Base-by-base conservation (phyloP, 2,329 filamentous ascomycete species). In the Shiraia bambusicola region DNA sequence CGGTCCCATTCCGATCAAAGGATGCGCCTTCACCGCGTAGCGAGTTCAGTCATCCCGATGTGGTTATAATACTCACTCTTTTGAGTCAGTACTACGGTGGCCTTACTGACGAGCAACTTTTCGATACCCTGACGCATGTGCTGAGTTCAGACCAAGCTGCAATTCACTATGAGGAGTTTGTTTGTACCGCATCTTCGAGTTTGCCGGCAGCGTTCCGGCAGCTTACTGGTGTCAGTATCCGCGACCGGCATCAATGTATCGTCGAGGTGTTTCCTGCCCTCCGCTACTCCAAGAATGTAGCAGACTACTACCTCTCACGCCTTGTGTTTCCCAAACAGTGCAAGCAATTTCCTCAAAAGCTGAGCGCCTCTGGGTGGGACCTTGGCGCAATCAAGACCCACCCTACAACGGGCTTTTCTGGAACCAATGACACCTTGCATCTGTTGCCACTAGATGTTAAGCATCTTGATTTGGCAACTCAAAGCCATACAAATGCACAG, bases 301-400 rank as follows among this genome's bases (percentile, higher is more conserved):
- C 88, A 2, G 79, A 90, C 47, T 88, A 82, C 49, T 89, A 78
- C 54, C 61, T 91, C 0, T 61, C 66, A 0, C 59, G 72, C 4
- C 56, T 83, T 0, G 76, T 85, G 0, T 88, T 87, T 46, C 73
- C 81, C 0, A 80, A 74, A 24, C 76, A 84, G 16, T 75, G 79
- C 47, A 81, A 76, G 16, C 79, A 86, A 43, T 88, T 86, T 34
- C 76, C 78, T 0, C 42, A 73, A 7, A 87, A 87, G 45, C 64
- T 88, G 0, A 82, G 80, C 0, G 74, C 81, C 0, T 87, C 83
- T 0, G 84, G 82, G 0, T 88, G 84, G 84, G 83, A 88, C 45
- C 67, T 87, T 14, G 80, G 69, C 6, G 57, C 68, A 28, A 34
- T 34, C 4, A 82, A 76, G 40, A 6, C 13, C 0, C 66, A 79